A percentile compares a stretch with the other conserved stretches of the same genome.
phyloP scores from a whole-genome alignment of 768 basidiomycete genomes.

The Galerina marginata region DNA sequence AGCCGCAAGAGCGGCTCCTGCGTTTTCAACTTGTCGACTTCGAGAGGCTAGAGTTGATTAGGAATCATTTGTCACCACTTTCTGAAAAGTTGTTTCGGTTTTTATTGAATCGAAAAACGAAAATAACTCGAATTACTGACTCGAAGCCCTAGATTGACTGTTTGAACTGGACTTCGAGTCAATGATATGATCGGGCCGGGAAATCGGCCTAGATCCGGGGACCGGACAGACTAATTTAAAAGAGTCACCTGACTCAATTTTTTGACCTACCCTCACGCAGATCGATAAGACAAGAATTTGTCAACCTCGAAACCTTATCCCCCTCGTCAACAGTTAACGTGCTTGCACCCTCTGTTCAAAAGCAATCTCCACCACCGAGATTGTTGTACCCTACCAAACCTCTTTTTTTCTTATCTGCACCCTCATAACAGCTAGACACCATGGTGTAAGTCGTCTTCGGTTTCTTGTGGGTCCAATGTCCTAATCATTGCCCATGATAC shows the following conservation, averaged over 20 bases:
- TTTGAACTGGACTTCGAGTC: no score
- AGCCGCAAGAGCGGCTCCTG: slow-evolving; percentile 63
- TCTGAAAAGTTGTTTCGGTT: no score
- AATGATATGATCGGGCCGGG: no score
- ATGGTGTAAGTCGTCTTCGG: slow-evolving; percentile 75
- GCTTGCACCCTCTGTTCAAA: slow-evolving; percentile 37
- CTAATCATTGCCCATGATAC: slow-evolving; percentile 39
- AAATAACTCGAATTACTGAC: no score
- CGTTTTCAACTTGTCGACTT: slow-evolving; percentile 41
- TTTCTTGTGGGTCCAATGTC: slow-evolving; percentile 12
- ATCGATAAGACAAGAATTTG: slow-evolving; percentile 49
- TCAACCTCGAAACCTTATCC: slow-evolving; percentile 43
- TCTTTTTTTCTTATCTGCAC: slow-evolving; percentile 27
- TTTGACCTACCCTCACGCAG: slow-evolving; percentile 42
- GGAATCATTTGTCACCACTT: slow-evolving; percentile 22
- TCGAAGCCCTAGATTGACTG: no score
- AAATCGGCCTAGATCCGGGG: neutral
- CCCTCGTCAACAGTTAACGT: slow-evolving; percentile 43
- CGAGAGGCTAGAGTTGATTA: slow-evolving; percentile 43
- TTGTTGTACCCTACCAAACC: slow-evolving; percentile 26
- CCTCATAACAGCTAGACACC: slow-evolving; percentile 55
- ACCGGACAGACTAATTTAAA: neutral
- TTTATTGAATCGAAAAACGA: no score
- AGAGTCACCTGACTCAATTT: slow-evolving; percentile 23
- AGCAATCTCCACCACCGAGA: slow-evolving; percentile 35